Evolutionary conservation across 2,329 filamentous ascomycete genomes (phyloP).

Genomic region (Trichoderma sp.): DNA sequence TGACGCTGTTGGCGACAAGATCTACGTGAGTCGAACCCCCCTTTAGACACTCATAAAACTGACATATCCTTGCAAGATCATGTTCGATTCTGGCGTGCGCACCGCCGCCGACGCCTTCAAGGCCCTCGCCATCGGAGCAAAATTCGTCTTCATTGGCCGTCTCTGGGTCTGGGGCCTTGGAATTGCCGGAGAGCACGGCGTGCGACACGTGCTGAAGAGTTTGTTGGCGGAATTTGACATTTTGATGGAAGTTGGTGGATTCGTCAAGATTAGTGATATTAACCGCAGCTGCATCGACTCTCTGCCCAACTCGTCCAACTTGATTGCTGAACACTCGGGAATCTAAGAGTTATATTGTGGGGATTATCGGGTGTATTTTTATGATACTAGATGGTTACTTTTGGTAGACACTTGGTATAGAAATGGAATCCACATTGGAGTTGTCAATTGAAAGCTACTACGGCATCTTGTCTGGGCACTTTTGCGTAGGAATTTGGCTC

Average conservation of each 20-base stretch:
- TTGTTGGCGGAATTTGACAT: conserved; percentile 17
- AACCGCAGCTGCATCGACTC: conserved; percentile 6
- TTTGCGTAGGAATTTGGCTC: neutral
- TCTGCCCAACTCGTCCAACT: conserved; percentile 8
- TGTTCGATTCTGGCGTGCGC: conserved; percentile 49
- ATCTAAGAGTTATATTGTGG: neutral
- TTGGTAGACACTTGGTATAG: neutral
- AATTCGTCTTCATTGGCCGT: conserved; percentile 56
- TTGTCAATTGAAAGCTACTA: neutral
- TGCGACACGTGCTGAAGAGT: conserved; percentile 14
- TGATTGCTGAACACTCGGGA: conserved; percentile 9
- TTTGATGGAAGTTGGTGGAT: conserved; percentile 15
- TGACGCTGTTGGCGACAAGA: conserved; percentile 19
- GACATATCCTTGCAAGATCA: conserved; percentile 29
- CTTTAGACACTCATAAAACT: neutral
- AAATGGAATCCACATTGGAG: neutral
- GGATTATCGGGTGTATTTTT: too few relatives aligned
- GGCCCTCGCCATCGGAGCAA: conserved; percentile 55
- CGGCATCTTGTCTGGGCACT: neutral
- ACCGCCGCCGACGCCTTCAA: conserved; percentile 59
- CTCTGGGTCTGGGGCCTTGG: conserved; percentile 46
- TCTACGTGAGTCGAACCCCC: neutral
- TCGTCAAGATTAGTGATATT: neutral
- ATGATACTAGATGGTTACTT: neutral
- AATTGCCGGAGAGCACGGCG: conserved; percentile 17